Evolutionary conservation across 2,329 filamentous ascomycete genomes (phyloP).

Genomic region (Talaromyces sp.): DNA sequence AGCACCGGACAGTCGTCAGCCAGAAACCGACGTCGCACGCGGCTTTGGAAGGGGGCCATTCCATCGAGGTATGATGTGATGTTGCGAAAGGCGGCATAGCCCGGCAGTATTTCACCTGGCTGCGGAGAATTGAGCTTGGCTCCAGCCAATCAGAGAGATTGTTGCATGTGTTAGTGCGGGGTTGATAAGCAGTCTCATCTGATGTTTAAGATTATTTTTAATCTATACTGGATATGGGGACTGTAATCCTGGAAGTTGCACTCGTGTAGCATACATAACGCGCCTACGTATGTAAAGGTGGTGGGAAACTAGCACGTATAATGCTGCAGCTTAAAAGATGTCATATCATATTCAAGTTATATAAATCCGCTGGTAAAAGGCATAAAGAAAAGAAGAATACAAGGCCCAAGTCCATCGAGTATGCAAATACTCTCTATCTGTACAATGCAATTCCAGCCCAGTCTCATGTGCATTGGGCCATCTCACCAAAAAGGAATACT

Average conservation of each 20-base stretch:
- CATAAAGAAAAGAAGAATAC: background rate
- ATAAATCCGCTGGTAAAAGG: background rate
- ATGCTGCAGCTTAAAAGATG: background rate
- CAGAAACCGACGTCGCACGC: background rate
- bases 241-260: too few relatives aligned
- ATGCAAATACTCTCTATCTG: constrained; percentile 12
- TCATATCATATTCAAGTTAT: constrained; percentile 2
- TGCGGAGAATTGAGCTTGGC: background rate
- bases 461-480: background rate
- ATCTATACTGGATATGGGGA: too few relatives aligned
- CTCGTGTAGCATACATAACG: too few relatives aligned
- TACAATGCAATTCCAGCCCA: constrained; percentile 8
- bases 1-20: background rate
- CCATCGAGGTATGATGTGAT: background rate
- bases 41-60: background rate
- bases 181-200: background rate
- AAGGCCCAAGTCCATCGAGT: background rate
- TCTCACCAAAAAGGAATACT: constrained; percentile 1
- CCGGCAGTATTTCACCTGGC: background rate
- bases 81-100: background rate
- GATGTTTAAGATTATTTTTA: too few relatives aligned
- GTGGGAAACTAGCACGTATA: background rate
- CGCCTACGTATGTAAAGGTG: too few relatives aligned
- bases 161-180: background rate
- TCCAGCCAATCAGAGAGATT: background rate